phyloP scores from a whole-genome alignment of 2,329 filamentous ascomycete genomes.

The Cercospora nicotianae region DNA sequence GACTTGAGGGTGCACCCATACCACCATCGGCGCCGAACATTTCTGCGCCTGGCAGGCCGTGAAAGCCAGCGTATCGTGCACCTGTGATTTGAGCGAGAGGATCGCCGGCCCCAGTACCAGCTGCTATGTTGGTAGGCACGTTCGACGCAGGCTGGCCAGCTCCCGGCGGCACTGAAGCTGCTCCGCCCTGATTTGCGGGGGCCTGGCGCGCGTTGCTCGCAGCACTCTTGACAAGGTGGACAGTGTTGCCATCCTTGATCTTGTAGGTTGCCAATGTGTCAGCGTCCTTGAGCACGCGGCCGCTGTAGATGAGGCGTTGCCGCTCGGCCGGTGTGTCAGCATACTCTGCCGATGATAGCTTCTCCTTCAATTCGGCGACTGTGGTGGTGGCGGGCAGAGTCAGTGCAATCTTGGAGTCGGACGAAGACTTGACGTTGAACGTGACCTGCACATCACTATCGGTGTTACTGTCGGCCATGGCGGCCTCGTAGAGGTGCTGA shows the following conservation, averaged over 20 bases:
- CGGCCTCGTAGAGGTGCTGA: slow-evolving; percentile 10
- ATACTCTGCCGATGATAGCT: slow-evolving; percentile 76
- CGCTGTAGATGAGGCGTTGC: slow-evolving; percentile 96
- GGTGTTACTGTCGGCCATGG: slow-evolving; percentile 60
- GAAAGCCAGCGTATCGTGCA: slow-evolving; percentile 88
- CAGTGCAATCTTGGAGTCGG: slow-evolving; percentile 78
- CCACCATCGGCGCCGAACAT: slow-evolving; percentile 94
- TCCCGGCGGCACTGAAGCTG: slow-evolving; percentile 41
- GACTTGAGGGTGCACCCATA: slow-evolving; percentile 82
- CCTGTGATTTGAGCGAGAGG: slow-evolving; percentile 87
- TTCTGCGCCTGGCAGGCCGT: slow-evolving; percentile 80
- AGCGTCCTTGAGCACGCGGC: slow-evolving; percentile 91
- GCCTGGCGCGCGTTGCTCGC: slow-evolving; percentile 74
- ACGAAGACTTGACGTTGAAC: slow-evolving; percentile 98
- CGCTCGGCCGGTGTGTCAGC: slow-evolving; percentile 85
- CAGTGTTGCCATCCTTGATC: slow-evolving; percentile 92
- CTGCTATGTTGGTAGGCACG: slow-evolving; percentile 74
- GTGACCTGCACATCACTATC: slow-evolving; percentile 77
- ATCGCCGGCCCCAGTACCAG: slow-evolving; percentile 77
- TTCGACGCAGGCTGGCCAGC: slow-evolving; percentile 57
- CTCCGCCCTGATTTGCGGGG: slow-evolving; percentile 52
- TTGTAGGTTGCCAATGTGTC: slow-evolving; percentile 85
- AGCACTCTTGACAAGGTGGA: slow-evolving; percentile 95
- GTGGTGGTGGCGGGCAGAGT: slow-evolving; percentile 75
- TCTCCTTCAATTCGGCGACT: slow-evolving; percentile 83